A percentile compares a stretch with the other conserved stretches of the same genome.
Evolutionary conservation across 352 stramenopile genomes (phyloP).

Genomic region (Phytophthora citricola): DNA sequence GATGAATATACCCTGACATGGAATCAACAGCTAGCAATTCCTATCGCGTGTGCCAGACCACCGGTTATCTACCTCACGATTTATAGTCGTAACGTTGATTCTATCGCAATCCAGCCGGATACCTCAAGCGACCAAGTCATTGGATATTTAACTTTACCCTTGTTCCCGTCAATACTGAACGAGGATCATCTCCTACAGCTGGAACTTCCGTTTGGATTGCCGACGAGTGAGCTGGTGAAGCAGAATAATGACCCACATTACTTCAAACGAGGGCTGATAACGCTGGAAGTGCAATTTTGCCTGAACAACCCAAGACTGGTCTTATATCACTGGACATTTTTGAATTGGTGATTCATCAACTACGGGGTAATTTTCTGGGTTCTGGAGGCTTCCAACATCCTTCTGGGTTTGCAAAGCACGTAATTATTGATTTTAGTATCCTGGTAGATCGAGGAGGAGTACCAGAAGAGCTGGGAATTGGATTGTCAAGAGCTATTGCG

Average conservation of each 20-base stretch:
- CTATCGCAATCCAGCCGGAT: neutral
- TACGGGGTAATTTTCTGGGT: conserved; percentile 13
- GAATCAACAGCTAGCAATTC: conserved; percentile 45
- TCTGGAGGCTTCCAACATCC: neutral
- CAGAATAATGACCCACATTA: conserved; percentile 11
- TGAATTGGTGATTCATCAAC: conserved; percentile 35
- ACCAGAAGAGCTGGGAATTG: conserved; percentile 17
- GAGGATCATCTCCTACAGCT: conserved; percentile 40
- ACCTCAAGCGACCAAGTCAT: conserved; percentile 20
- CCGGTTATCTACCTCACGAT: conserved; percentile 37
- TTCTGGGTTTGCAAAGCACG: conserved; percentile 1
- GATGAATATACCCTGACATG: conserved; percentile 24
- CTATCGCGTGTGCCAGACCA: conserved; percentile 8
- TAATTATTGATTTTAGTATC: conserved; percentile 31
- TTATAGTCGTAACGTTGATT: conserved; percentile 7
- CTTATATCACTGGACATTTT: conserved; percentile 1
- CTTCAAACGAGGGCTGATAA: conserved; percentile 34
- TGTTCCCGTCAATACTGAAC: conserved; percentile 31
- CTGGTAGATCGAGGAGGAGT: conserved; percentile 6
- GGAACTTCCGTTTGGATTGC: conserved; percentile 34
- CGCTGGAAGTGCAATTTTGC: conserved; percentile 48
- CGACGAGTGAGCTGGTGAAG: neutral
- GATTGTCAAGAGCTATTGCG: conserved; percentile 11
- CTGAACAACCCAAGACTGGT: conserved; percentile 1
- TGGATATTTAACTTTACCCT: conserved; percentile 34